Evolutionary conservation across 331 rosid species (phyloP).

Genomic region (Saraca asoca): DNA sequence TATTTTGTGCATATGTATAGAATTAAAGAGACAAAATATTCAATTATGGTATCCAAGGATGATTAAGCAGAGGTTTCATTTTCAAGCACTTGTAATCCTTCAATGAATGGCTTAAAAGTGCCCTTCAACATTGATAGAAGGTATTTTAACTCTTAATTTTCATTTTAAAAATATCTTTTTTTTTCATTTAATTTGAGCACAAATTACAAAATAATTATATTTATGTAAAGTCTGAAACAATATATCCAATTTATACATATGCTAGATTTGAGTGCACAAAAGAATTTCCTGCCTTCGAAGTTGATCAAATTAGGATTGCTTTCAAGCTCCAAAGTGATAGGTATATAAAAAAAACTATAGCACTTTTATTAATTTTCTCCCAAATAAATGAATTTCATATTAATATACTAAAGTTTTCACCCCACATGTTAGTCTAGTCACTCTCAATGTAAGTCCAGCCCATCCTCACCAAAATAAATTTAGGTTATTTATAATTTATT

Average conservation of each 20-base stretch:
- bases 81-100: conserved; percentile 40
- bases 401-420: conserved; percentile 26
- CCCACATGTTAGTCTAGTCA: conserved; percentile 66
- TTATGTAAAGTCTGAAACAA: too few relatives aligned
- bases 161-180: too few relatives aligned
- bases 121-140: conserved; percentile 66
- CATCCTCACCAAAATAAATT: not conserved
- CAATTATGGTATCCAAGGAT: conserved; percentile 31
- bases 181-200: too few relatives aligned
- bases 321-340: conserved; percentile 47
- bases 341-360: conserved; percentile 27
- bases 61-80: conserved; percentile 64
- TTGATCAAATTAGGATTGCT: conserved; percentile 55
- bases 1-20: conserved; percentile 44
- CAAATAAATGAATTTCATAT: too few relatives aligned
- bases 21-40: conserved; percentile 39
- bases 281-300: conserved; percentile 48
- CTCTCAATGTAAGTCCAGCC: conserved; percentile 48
- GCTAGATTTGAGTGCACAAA: conserved; percentile 46
- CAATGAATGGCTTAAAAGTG: conserved; percentile 4
- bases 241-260: conserved; percentile 39
- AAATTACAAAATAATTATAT: too few relatives aligned
- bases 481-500: not conserved
- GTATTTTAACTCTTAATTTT: conserved; percentile 18
- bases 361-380: not conserved